Evolutionary conservation across 805 yeast genomes (phyloP), one percentile per base, ranked within the genome.

Genomic region (Priceomyces castillae): DNA sequence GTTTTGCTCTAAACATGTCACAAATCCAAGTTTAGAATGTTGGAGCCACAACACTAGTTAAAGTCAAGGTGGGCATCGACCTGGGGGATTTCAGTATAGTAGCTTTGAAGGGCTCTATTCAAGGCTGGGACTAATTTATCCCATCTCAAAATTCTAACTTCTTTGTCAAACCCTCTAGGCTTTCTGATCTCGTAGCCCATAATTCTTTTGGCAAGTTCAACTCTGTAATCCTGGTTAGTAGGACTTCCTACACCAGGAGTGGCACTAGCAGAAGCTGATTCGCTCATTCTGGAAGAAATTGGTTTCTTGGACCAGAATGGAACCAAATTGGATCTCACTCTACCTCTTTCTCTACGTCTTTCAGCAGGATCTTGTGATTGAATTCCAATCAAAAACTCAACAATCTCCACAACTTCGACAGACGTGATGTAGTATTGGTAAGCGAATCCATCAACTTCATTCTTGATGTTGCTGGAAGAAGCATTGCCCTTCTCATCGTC

Each of bases 91-190:
- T 78, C 82, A 11, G 78, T 78, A 53, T 80, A 81, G 55, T 82
- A 82, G 56, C 84, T 77, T 59, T 80, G 84, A 45, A 82, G 62
- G 6, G 86, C 87, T 56, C 86, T 72, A 56, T 67, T 72, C 46
- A 82, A 66, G 20, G 86, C 86, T 2, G 83, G 80, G 4, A 70
- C 73, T 42, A 82, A 64, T 47, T 73, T 78, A 40, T 73, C 78
- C 86, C 86, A 81, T 43, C 74, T 69, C 48, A 81, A 59, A 36
- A 82, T 80, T 37, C 86, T 62, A 30, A 82, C 84, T 51, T 80
- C 85, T 60, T 81, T 82, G 54, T 81, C 86, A 59, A 81, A 81
- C 1, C 85, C 85, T 52, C 86, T 67, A 20, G 86, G 87, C 51
- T 79, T 80, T 52, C 85, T 70, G 23, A 69, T 63, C 45, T 77